Evolutionary conservation across 257 asterid genomes (phyloP).

Genomic region (Fraxinus anomala): DNA sequence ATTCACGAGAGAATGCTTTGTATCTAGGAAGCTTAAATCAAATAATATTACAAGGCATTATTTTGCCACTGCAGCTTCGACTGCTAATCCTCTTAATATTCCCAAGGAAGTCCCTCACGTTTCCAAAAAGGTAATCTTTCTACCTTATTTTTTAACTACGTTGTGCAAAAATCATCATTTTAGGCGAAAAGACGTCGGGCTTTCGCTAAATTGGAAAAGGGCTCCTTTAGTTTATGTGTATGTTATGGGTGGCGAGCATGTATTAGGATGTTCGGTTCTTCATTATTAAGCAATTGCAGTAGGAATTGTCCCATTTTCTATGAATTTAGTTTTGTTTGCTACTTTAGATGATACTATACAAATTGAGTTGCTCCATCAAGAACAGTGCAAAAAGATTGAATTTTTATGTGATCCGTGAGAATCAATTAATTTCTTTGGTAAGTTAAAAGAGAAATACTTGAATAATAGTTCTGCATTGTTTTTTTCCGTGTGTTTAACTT

Average conservation of each 20-base stretch:
- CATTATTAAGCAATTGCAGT: background rate
- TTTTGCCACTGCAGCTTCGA: background rate
- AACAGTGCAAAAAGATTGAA: background rate
- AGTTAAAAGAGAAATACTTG: background rate
- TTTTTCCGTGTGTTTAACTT: conserved; percentile 3
- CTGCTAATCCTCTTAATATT: background rate
- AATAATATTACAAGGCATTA: background rate
- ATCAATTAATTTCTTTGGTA: background rate
- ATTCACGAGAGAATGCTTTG: background rate
- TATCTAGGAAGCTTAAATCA: background rate
- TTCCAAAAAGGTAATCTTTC: conserved; percentile 36
- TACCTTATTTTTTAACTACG: background rate
- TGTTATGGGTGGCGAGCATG: background rate
- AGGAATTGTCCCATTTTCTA: background rate
- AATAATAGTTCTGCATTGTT: background rate
- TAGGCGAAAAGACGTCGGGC: background rate
- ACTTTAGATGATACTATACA: background rate
- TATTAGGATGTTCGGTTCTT: background rate
- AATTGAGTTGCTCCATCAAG: background rate
- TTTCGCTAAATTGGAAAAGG: background rate
- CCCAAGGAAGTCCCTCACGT: conserved; percentile 33
- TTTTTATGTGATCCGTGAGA: background rate
- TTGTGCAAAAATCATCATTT: background rate
- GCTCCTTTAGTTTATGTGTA: background rate
- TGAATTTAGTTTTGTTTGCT: background rate